A percentile compares a stretch with the other conserved stretches of the same genome.
phyloP scores from a whole-genome alignment of 495 filamentous ascomycete genomes.

The Annulohypoxylon maeteangense region DNA sequence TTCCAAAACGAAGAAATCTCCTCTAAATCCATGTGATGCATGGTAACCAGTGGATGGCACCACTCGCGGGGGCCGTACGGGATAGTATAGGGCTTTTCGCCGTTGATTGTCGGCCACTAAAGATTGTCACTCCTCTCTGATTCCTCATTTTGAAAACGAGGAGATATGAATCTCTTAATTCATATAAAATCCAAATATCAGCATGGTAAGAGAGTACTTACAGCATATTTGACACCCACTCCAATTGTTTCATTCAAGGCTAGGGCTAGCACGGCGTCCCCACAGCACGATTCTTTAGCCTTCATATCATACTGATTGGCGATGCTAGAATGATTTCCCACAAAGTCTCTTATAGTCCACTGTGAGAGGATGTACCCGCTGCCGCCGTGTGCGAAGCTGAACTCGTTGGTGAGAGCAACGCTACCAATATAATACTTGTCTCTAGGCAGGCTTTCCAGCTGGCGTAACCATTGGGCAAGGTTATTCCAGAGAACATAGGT shows the following conservation, averaged over 20 bases:
- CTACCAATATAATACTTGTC: slow-evolving; percentile 69
- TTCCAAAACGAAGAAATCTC: slow-evolving; percentile 66
- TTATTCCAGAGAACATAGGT: slow-evolving; percentile 74
- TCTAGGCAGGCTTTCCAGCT: slow-evolving; percentile 55
- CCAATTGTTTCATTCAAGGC: slow-evolving; percentile 63
- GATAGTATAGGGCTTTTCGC: slow-evolving; percentile 62
- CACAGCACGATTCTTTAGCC: slow-evolving; percentile 70
- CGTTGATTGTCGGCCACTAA: slow-evolving; percentile 68
- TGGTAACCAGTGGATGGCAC: slow-evolving; percentile 69
- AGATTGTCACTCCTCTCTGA: not conserved
- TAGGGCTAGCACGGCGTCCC: slow-evolving; percentile 71
- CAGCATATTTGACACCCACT: slow-evolving; percentile 49
- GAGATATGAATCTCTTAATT: not conserved
- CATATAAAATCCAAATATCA: too few relatives aligned
- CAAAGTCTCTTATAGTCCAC: slow-evolving; percentile 61
- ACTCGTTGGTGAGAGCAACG: slow-evolving; percentile 63
- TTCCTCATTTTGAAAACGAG: not conserved
- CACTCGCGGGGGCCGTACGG: slow-evolving; percentile 64
- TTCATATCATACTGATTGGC: slow-evolving; percentile 63
- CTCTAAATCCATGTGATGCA: slow-evolving; percentile 68
- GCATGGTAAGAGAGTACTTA: slow-evolving; percentile 31
- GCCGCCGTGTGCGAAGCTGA: slow-evolving; percentile 73
- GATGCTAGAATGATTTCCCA: slow-evolving; percentile 52
- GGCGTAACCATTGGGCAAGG: slow-evolving; percentile 64
- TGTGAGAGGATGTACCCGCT: slow-evolving; percentile 73